Evolutionary conservation across 257 asterid species (phyloP), one percentile per base, ranked within the genome.

Genomic region (Cruciata laevipes): DNA sequence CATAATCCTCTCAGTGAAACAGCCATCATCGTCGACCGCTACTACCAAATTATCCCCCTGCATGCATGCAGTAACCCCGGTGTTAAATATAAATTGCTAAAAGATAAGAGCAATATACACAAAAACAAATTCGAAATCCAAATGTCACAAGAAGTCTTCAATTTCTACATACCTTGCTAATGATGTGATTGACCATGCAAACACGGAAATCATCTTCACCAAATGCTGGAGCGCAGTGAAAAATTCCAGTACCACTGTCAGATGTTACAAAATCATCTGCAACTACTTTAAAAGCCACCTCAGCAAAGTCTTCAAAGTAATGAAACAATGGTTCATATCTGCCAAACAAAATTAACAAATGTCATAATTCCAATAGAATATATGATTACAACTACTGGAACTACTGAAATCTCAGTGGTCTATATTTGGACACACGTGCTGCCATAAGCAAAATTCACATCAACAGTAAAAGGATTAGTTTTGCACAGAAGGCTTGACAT

Each of bases 151-250:
- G 18, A 33, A 35, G 59, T 6, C 24, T 16, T 33, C 37, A 57
- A 66, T 23, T 18, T 60, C 21, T 17, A 51, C 68, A 2, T 37
- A 81, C 85, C 85, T 90, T 90, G 57, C 14, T 83, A 44, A 94
- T 89, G 64, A 94, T 87, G 79, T 80, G 80, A 77, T 90, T 73
- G 69, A 59, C 87, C 75, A 87, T 27, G 73, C 99, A 94, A 76
- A 94, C 98, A 51, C 98, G 99, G 76, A 88, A 88, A 84, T 94
- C 99, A 66, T 94, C 99, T 83, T 94, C 99, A 72, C 99, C 99
- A 77, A 94, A 94, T 53, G 99, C 99, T n/a, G 99, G 99, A 63
- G 99, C 99, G 79, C 96, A 88, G 73, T 94, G 99, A 67, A 94
- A 98, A 67, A 94, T 79, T 66, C 99, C 99, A 72, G 99, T 87